These are phyloP conservation scores for Cicer yamashitae DNA, from an alignment of 306 rosid genomes.

Conservation along the genomic window DNA sequence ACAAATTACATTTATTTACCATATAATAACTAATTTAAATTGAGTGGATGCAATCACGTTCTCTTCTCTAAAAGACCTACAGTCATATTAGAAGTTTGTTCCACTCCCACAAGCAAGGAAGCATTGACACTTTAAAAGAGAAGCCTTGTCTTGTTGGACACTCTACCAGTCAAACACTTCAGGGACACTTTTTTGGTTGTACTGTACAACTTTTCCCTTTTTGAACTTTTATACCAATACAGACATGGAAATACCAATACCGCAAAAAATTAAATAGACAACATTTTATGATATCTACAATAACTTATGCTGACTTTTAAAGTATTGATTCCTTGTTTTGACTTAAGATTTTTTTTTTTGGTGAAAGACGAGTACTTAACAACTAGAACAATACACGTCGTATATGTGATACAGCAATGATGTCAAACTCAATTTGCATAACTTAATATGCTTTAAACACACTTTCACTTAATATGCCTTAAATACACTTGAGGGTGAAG, in stretches of 20 bases:
- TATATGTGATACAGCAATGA: conserved; percentile 20
- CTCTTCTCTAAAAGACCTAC: conserved; percentile 28
- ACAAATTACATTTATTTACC: conserved; percentile 47
- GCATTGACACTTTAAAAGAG: conserved; percentile 6
- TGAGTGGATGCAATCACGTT: conserved; percentile 14
- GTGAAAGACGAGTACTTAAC: neutral
- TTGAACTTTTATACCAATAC: conserved; percentile 1
- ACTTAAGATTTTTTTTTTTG: too few species aligned
- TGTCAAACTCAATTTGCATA: conserved; percentile 32
- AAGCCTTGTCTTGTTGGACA: neutral
- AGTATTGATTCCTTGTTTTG: neutral
- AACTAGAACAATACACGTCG: conserved; percentile 21
- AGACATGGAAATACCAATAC: neutral
- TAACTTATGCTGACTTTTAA: neutral
- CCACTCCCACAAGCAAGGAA: conserved; percentile 2
- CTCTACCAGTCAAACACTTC: neutral
- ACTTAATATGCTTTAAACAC: conserved; percentile 36
- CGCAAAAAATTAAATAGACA: neutral
- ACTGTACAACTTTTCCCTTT: neutral
- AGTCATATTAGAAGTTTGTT: conserved; percentile 1
- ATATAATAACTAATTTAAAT: conserved; percentile 19
- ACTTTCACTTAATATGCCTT: conserved; percentile 17
- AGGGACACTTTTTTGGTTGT: neutral
- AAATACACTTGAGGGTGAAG: too few species aligned
- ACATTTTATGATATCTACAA: neutral